Base-by-base conservation (phyloP, 441 rosid genomes). In the Brassica hybrid region DNA sequence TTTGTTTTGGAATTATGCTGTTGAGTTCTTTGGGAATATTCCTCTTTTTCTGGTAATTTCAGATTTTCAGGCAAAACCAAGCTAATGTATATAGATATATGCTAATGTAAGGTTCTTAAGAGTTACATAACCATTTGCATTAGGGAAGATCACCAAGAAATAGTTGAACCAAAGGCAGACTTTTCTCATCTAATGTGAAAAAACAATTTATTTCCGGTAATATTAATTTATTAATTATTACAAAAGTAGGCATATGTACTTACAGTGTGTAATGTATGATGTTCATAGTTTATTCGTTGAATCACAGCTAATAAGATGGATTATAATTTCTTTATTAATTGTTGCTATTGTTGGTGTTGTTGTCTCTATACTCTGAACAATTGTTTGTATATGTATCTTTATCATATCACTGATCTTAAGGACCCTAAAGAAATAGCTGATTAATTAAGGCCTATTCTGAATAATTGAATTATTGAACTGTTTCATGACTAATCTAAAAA, bases 381-480 rank as follows among this genome's bases (percentile, higher is more conserved):
- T 18, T 18, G 57, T 50, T 18, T 18, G 19, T 18, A 18, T 18
- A 18, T 18, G 19, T n/a, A 12, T 50, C 13, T n/a, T 48, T 48
- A 48, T 48, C 50, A 12, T 43, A 43, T 38, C 13, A 38, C 45
- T 45, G n/a, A 43, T 43, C 10, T 5, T 54, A 54, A 8, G 60
- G 60, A 8, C 25, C 59, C 25, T 56, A 18, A 18, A 18, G 48
- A 38, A 66, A 45, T 66, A 74, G 21, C 56, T 54, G 65, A 36
- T 58, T 64, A 21, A 10, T 59, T 12, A 69, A 58, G 67, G 17
- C 36, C 79, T 64, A 43, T 74, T 73, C 36, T 73, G 73, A 67
- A 74, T 79, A 17, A 69, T 63, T 79, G 67, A 68, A 79, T 62
- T 27, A 68, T 69, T 79, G 78, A 74, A 69, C 74, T 36, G 62